Evolutionary conservation across 169 alveolate genomes (phyloP).

Genomic region (Theileria annulata): DNA sequence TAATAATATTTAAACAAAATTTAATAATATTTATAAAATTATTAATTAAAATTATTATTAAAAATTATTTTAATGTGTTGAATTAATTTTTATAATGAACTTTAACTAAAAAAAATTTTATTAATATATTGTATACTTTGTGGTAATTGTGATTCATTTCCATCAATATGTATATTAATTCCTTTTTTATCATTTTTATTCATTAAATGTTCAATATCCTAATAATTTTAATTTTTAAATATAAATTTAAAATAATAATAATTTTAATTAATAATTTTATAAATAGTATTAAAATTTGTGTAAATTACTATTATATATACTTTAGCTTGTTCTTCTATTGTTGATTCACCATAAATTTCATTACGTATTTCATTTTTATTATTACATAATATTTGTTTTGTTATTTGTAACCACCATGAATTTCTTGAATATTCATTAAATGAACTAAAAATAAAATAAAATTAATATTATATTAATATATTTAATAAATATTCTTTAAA

Average conservation of each 20-base stretch:
- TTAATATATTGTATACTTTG: conserved; percentile 11
- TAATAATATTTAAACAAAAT: not conserved
- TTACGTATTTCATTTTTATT: conserved; percentile 46
- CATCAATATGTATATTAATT: conserved; percentile 63
- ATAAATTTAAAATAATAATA: not conserved
- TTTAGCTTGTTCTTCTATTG: conserved; percentile 53
- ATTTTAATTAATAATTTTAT: not conserved
- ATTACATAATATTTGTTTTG: conserved; percentile 61
- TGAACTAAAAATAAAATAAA: conserved; percentile 11
- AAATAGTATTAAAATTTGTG: too few species aligned
- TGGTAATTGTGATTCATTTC: conserved; percentile 22
- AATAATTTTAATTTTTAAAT: not conserved
- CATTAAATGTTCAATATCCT: conserved; percentile 40
- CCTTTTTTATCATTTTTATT: conserved; percentile 39
- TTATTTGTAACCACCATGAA: conserved; percentile 62
- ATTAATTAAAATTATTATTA: not conserved
- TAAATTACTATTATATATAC: not conserved
- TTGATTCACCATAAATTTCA: conserved; percentile 62
- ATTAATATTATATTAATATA: too few species aligned
- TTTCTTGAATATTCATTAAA: conserved; percentile 48
- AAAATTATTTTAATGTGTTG: not conserved
- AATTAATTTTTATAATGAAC: conserved; percentile 48
- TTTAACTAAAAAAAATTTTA: conserved; percentile 29
- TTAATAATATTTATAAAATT: not conserved
- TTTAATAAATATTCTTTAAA: too few species aligned